Evolutionary conservation across 305 asterid species (phyloP).

Genomic region (Stenogyne calaminthoides): DNA sequence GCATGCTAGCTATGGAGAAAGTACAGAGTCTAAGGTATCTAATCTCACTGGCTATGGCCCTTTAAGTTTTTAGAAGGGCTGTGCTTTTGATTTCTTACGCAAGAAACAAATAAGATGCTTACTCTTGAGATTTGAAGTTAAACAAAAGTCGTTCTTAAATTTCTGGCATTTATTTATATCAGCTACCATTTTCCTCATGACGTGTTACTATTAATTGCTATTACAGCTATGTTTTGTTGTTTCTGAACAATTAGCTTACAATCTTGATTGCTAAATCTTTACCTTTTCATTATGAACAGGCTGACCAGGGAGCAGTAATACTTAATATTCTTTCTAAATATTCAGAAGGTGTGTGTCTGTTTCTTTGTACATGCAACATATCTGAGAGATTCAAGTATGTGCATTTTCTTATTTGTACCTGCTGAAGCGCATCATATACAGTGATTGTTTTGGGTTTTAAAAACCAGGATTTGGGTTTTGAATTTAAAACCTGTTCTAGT

Average conservation of each 20-base stretch:
- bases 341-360: slow-evolving; percentile 63
- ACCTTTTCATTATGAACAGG: slow-evolving; percentile 48
- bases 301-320: slow-evolving; percentile 83
- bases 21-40: slow-evolving; percentile 86
- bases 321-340: slow-evolving; percentile 83
- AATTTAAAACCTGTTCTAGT: no score
- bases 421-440: slow-evolving; percentile 9
- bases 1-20: slow-evolving; percentile 97
- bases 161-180: slow-evolving; percentile 18
- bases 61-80: slow-evolving; percentile 16
- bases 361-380: slow-evolving; percentile 1
- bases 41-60: slow-evolving; percentile 17
- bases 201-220: neutral
- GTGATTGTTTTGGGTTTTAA: no score
- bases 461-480: no score
- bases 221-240: neutral
- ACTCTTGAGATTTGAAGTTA: slow-evolving; percentile 18
- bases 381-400: slow-evolving; percentile 24
- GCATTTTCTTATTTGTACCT: slow-evolving; percentile 22
- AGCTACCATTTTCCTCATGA: slow-evolving; percentile 4
- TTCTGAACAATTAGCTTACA: slow-evolving; percentile 4
- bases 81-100: slow-evolving; percentile 7
- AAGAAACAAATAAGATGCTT: slow-evolving; percentile 8
- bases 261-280: slow-evolving; percentile 8
- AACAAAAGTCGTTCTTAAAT: slow-evolving; percentile 9